Evolutionary conservation across 2,329 filamentous ascomycete species (phyloP).

Genomic region (Celoporthe dispersa): DNA sequence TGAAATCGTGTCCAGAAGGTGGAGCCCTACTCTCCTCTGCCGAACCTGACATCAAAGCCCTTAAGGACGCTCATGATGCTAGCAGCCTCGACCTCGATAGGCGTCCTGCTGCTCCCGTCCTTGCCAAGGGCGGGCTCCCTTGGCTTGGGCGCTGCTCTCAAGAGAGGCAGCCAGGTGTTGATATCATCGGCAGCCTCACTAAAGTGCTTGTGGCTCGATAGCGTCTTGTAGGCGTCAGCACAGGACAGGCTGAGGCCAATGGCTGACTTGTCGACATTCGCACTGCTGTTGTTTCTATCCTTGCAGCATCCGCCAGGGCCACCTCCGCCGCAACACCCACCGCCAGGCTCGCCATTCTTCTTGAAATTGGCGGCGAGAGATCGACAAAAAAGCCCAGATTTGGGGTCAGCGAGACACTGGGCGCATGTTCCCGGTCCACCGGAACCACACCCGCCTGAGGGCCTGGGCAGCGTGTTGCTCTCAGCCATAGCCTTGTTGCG

Average conservation of each 20-base stretch:
- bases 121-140: conserved; percentile 37
- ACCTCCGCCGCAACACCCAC: conserved; percentile 67
- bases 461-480: conserved; percentile 35
- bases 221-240: conserved; percentile 78
- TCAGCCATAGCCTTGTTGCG: conserved; percentile 39
- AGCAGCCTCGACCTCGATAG: conserved; percentile 79
- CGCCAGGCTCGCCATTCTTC: conserved; percentile 41
- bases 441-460: conserved; percentile 55
- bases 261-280: conserved; percentile 34
- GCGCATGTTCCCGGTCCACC: conserved; percentile 79
- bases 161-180: conserved; percentile 74
- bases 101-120: conserved; percentile 44
- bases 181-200: conserved; percentile 75
- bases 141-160: conserved; percentile 60
- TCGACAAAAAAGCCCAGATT: conserved; percentile 82
- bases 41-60: conserved; percentile 78
- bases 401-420: conserved; percentile 77
- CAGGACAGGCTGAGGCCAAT: conserved; percentile 68
- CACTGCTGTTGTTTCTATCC: conserved; percentile 35
- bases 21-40: conserved; percentile 40
- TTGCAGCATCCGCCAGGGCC: conserved; percentile 68
- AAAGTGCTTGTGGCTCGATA: conserved; percentile 78
- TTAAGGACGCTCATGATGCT: conserved; percentile 87
- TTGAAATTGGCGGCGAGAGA: conserved; percentile 72
- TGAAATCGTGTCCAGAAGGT: background rate